Percentiles rank a stretch among this genome's conserved stretches.
Conservation (phyloP, 1,284 basidiomycete species). For the Apiotrichum akiyoshidainum region DNA sequence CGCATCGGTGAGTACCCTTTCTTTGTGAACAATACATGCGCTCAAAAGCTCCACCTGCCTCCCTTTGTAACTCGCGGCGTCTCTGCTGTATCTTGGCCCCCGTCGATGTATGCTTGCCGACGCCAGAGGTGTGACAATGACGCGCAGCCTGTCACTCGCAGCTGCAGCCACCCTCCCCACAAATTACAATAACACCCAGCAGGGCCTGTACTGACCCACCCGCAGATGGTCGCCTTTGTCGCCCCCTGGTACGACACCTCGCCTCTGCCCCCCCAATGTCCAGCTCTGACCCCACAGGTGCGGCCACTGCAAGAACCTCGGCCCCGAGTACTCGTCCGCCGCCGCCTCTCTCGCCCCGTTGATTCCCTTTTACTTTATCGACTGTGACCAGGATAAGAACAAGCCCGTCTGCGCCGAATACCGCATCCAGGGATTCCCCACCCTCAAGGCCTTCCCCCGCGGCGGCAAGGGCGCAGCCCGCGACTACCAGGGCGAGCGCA, state of each 20-base stretch:
- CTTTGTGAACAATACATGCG: too few relatives aligned
- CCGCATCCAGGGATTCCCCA: slow-evolving; percentile 89
- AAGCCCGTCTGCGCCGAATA: slow-evolving; percentile 76
- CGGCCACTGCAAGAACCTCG: slow-evolving; percentile 79
- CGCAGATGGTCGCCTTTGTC: slow-evolving; percentile 73
- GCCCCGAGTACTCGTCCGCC: slow-evolving; percentile 78
- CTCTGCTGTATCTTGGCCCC: too few relatives aligned
- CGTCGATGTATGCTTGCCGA: too few relatives aligned
- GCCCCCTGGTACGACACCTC: slow-evolving; percentile 69
- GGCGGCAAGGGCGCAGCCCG: slow-evolving; percentile 65
- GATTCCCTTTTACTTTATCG: slow-evolving; percentile 82
- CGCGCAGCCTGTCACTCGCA: too few relatives aligned
- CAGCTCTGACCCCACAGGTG: slow-evolving; percentile 45
- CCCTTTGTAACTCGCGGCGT: too few relatives aligned
- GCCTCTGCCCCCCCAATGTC: too few relatives aligned
- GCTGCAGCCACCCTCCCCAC: too few relatives aligned
- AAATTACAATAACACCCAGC: not conserved
- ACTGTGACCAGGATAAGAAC: slow-evolving; percentile 83
- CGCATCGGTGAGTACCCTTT: slow-evolving; percentile 44
- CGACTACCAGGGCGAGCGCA: slow-evolving; percentile 71
- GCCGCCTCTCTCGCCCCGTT: slow-evolving; percentile 75
- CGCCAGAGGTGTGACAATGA: too few relatives aligned
- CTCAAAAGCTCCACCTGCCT: too few relatives aligned
- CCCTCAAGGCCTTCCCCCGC: slow-evolving; percentile 79
- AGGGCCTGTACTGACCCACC: slow-evolving; percentile 1